Evolutionary conservation across 1,139 yeast genomes (phyloP), one percentile per base, ranked within the genome.

Genomic region (Sugiyamaella pinicola): DNA sequence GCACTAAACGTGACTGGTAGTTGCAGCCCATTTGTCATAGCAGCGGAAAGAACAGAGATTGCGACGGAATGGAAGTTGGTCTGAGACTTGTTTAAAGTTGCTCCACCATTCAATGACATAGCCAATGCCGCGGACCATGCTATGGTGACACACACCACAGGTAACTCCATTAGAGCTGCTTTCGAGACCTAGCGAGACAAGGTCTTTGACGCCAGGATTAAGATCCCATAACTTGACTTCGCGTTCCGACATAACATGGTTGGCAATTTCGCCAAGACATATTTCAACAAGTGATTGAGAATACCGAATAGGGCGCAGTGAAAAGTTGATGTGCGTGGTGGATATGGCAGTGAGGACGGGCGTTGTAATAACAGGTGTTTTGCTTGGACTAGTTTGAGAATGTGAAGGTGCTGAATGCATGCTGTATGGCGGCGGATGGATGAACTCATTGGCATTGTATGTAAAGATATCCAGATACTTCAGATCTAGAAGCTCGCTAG

Each of bases 41-140:
- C 67, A 64, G 10, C 47, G 48, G 43, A 56, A 54, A 8, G 64
- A 58, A 50, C 66, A 65, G 39, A 58, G 54, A 19, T 48, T 53
- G n/a, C 61, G 58, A 35, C 57, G 53, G 37, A 54, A 56, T 17
- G 53, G 59, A 7, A 58, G 41, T 18, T 46, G 44, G 35, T 55
- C 54, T 46, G 52, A 46, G 10, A 40, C 52, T 21, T 56, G 58
- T 26, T 52, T 53, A 40, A 64, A 56, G 9, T 59, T 60, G 37
- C 81, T 81, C 84, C 87, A 82, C 84, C 85, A 82, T 60, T 83
- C 87, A 47, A 78, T 61, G 1, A 77, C 75, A 59, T 79, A 78
- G 0, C 84, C 86, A 18, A 76, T 74, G 1, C 83, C 79, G 46
- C 77, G 75, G 6, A 80, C 73, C 31, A 78, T 71, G 21, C 70